These are phyloP conservation scores for sorghum (Sorghum bicolor) DNA, from an alignment of 176 grass and related monocot species.

Conservation along the genomic window Sorghum_bicolor_NCBIv3 NC_012872.2:61035001-61035500, in stretches of 20 bases:
- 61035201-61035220: slow-evolving; percentile 46
- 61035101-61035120: slow-evolving; percentile 47
- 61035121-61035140: slow-evolving; percentile 75
- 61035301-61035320: slow-evolving; percentile 91
- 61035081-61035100: slow-evolving; percentile 12
- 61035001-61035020: background rate
- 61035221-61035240: slow-evolving; percentile 57
- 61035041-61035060: slow-evolving; percentile 22
- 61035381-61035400: slow-evolving; percentile 68
- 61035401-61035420: slow-evolving; percentile 88
- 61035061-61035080: slow-evolving; percentile 15
- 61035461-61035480: slow-evolving; percentile 73
- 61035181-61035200: slow-evolving; percentile 88
- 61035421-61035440: slow-evolving; percentile 68
- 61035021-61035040: slow-evolving; percentile 18
- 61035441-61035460: slow-evolving; percentile 79
- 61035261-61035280: slow-evolving; percentile 70
- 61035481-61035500: slow-evolving; percentile 47
- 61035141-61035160: slow-evolving; percentile 61
- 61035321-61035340: slow-evolving; percentile 73
- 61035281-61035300: slow-evolving; percentile 87
- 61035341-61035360: slow-evolving; percentile 76
- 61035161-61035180: slow-evolving; percentile 68
- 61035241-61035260: slow-evolving; percentile 88
- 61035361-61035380: slow-evolving; percentile 84